Evolutionary conservation across 139 green algal genomes (phyloP).

Genomic region (Closterium sp.): DNA sequence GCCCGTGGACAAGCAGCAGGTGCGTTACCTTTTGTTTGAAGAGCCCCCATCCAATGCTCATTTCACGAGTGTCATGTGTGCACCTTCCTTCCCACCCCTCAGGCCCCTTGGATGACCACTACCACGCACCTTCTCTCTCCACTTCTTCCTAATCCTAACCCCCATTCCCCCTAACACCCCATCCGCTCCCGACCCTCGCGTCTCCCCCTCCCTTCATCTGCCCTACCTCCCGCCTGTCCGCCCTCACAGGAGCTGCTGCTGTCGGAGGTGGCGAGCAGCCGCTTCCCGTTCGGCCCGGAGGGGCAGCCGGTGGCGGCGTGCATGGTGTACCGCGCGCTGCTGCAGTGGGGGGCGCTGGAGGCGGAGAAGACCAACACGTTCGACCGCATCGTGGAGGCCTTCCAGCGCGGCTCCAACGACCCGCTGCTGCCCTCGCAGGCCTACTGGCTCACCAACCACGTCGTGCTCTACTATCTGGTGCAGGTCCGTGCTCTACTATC

Average conservation of each 20-base stretch:
- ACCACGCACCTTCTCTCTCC: too few species aligned
- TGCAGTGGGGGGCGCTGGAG: slow-evolving; percentile 84
- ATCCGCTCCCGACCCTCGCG: too few species aligned
- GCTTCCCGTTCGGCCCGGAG: slow-evolving; percentile 63
- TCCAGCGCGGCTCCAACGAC: neutral
- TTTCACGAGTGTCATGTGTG: too few species aligned
- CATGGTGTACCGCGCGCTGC: slow-evolving; percentile 79
- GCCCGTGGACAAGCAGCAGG: slow-evolving; percentile 5
- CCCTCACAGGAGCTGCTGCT: neutral
- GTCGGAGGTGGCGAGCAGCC: slow-evolving; percentile 48
- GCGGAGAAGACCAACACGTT: slow-evolving; percentile 91
- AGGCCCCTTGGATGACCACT: too few species aligned
- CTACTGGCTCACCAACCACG: slow-evolving; percentile 12
- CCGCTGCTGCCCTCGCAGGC: neutral
- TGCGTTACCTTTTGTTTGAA: neutral
- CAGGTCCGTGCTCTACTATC: too few species aligned
- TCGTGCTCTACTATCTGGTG: slow-evolving; percentile 1
- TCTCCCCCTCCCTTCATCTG: too few species aligned
- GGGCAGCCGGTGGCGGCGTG: slow-evolving; percentile 78
- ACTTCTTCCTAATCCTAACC: too few species aligned
- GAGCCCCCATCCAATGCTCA: too few species aligned
- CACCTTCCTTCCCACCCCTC: too few species aligned
- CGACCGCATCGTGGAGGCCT: slow-evolving; percentile 78
- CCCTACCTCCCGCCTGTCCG: too few species aligned
- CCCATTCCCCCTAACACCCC: too few species aligned